Conservation (phyloP, 2,329 filamentous ascomycete species). For the Colletotrichum australisinense region DNA sequence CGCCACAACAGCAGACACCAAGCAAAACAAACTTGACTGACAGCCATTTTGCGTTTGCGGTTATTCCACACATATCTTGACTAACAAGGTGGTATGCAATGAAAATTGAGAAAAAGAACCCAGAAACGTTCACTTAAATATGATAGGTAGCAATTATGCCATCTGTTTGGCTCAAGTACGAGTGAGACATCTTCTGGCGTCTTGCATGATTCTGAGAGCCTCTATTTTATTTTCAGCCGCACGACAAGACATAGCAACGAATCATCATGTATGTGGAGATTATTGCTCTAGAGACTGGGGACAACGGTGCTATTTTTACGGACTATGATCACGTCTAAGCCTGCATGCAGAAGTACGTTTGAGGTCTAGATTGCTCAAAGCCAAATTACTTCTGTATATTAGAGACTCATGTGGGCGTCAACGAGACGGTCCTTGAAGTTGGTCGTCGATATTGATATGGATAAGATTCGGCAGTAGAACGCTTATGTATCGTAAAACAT, state of each 20-base stretch:
- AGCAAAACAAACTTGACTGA: not conserved
- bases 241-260: not conserved
- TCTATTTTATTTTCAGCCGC: not conserved
- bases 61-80: not conserved
- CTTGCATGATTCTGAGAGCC: not conserved
- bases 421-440: not conserved
- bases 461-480: not conserved
- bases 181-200: not conserved
- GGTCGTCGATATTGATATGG: not conserved
- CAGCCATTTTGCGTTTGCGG: not conserved
- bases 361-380: too few relatives aligned
- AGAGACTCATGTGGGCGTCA: too few relatives aligned
- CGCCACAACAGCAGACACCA: not conserved
- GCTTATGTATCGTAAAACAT: not conserved
- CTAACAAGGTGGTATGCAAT: not conserved
- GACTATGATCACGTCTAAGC: too few relatives aligned
- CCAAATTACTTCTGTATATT: too few relatives aligned
- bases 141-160: not conserved
- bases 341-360: too few relatives aligned
- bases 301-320: too few relatives aligned
- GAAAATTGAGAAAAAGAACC: not conserved
- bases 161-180: not conserved
- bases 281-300: too few relatives aligned
- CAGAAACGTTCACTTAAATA: not conserved
- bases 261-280: too few relatives aligned